phyloP scores from a whole-genome alignment of 2,329 filamentous ascomycete genomes.

The Fusarium tupiense region DNA sequence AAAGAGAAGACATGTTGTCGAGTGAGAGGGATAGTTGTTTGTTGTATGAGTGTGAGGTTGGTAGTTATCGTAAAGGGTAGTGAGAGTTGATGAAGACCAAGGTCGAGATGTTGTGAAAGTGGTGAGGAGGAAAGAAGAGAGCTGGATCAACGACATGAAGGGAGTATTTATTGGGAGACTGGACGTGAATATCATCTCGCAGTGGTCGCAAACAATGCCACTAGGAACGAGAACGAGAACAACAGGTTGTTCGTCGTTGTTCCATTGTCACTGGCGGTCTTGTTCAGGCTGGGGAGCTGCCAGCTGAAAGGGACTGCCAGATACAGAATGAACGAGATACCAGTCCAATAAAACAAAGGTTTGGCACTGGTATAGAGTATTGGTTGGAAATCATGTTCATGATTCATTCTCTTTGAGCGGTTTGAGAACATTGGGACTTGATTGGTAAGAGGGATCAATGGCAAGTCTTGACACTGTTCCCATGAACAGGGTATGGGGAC shows the following conservation, averaged over 20 bases:
- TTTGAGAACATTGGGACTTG: not conserved
- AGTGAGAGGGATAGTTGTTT: not conserved
- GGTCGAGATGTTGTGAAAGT: not conserved
- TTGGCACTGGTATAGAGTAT: not conserved
- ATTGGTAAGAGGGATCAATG: not conserved
- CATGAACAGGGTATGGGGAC: fast-evolving
- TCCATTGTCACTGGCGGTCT: not conserved
- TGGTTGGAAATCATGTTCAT: fast-evolving
- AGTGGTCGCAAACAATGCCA: not conserved
- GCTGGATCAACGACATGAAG: fast-evolving
- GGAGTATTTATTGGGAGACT: not conserved
- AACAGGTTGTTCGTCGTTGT: not conserved
- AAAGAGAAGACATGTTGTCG: not conserved
- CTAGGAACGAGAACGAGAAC: not conserved
- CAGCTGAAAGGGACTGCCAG: not conserved
- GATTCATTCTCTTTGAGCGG: not conserved
- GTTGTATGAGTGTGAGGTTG: not conserved
- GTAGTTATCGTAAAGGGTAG: not conserved
- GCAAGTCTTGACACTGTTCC: not conserved
- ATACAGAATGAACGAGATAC: fast-evolving
- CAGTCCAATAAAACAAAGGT: fast-evolving
- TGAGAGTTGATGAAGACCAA: not conserved
- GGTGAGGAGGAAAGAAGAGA: not conserved
- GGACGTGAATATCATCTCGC: fast-evolving
- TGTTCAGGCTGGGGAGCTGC: not conserved